These are phyloP conservation scores for Yamadazyma takamatsuzukensis DNA, from an alignment of 805 yeast species.

Conservation along the genomic window DNA sequence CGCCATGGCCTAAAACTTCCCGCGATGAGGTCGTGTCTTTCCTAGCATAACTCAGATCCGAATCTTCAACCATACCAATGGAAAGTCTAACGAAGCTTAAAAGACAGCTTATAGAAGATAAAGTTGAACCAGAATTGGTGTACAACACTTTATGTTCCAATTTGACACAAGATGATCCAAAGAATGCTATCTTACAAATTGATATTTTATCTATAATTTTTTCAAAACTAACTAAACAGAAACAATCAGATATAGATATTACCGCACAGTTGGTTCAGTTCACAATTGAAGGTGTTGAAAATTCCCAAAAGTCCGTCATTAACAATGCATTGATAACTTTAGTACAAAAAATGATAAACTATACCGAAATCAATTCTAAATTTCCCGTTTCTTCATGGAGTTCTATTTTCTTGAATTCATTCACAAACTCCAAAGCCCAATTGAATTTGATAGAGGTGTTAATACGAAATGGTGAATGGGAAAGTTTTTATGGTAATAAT, in stretches of 20 bases:
- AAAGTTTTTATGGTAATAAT: background rate
- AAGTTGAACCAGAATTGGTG: too few species aligned
- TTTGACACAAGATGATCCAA: too few species aligned
- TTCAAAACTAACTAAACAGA: slow-evolving; percentile 6
- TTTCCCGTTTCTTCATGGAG: too few species aligned
- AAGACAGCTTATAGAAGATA: too few species aligned
- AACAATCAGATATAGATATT: background rate
- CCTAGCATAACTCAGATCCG: too few species aligned
- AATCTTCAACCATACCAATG: too few species aligned
- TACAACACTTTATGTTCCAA: too few species aligned
- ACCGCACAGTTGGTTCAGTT: background rate
- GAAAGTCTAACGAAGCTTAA: too few species aligned
- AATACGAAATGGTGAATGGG: background rate
- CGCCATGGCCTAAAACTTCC: too few species aligned
- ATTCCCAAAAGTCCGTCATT: slow-evolving; percentile 4
- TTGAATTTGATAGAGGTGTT: slow-evolving; percentile 6
- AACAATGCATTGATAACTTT: slow-evolving; percentile 1
- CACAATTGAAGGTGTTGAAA: slow-evolving; percentile 1
- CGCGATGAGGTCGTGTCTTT: too few species aligned
- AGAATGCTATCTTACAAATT: too few species aligned
- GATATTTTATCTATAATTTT: slow-evolving; percentile 6
- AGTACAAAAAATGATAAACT: slow-evolving; percentile 4
- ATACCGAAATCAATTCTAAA: too few species aligned
- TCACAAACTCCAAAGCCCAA: slow-evolving; percentile 4
- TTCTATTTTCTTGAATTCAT: background rate